Evolutionary conservation across 2,329 filamentous ascomycete genomes (phyloP), one percentile per base, ranked within the genome.

Genomic region (Dactylellina sp.): DNA sequence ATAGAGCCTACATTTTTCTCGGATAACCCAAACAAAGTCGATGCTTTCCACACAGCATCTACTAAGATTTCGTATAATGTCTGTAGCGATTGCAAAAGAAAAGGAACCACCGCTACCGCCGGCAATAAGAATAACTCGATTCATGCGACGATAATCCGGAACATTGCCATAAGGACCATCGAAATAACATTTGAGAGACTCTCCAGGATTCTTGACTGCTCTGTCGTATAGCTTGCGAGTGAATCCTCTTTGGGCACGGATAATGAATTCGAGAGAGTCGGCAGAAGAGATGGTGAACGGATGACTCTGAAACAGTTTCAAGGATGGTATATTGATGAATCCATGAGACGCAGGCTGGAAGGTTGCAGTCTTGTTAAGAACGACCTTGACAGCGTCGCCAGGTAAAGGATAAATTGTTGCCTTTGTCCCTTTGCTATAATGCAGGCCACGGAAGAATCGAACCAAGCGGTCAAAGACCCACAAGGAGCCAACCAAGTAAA

Each of bases 51-150:
- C 77, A 1, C 81, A 80, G 35, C 79, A 78, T 42, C 81, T 78
- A 0, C 78, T 78, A 79, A 84, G 81, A 50, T 83, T 81, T 75
- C 81, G 80, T 4, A 85, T 80, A 68, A 85, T 81, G 71, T 84
- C 83, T 6, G 83, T 78, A 0, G 82, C 83, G 37, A 85, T 79
- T 3, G 84, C 84, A 68, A 85, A 85, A 0, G 84, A 84, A 78
- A 89, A 89, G 28, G 84, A 88, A 1, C 85, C 87, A 1, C 88
- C 87, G 56, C 86, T 86, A 2, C 87, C 88, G 11, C 87, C 87
- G 2, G 86, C 86, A 39, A 89, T 82, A 42, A 89, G 80, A n/a
- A 89, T 81, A 5, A 88, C 81, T 75, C 85, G 85, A 78, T 88
- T 85, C 71, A 83, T 86, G 12, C 82, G 80, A 60, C 83, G 81